Evolutionary conservation across 1,284 basidiomycete species (phyloP).

Genomic region (Tylopilus sp.): DNA sequence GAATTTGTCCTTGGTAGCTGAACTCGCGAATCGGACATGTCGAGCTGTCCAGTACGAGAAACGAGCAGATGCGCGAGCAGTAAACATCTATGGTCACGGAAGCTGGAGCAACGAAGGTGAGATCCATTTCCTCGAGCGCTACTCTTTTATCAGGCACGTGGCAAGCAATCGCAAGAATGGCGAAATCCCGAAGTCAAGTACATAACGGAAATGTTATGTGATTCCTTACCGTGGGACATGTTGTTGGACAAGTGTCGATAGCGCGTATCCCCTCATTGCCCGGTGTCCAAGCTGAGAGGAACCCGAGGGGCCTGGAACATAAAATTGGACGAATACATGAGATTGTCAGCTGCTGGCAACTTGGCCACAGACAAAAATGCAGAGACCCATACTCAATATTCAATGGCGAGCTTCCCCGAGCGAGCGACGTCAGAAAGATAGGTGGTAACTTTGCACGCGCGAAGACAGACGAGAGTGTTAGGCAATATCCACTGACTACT

Average conservation of each 20-base stretch:
- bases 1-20: conserved; percentile 48
- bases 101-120: not conserved
- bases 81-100: conserved; percentile 16
- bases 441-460: too few relatives aligned
- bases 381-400: not conserved
- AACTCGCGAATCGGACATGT: conserved; percentile 39
- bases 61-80: not conserved
- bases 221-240: conserved; percentile 8
- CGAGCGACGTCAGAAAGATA: not conserved
- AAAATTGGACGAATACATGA: too few relatives aligned
- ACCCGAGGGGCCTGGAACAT: too few relatives aligned
- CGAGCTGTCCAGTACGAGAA: conserved; percentile 4
- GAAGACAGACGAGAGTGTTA: too few relatives aligned
- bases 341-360: not conserved
- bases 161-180: conserved; percentile 19
- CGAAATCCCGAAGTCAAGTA: conserved; percentile 12
- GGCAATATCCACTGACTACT: not conserved
- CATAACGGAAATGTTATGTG: too few relatives aligned
- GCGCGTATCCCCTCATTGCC: not conserved
- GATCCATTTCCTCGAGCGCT: not conserved
- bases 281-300: too few relatives aligned
- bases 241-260: not conserved
- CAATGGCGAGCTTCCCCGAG: not conserved
- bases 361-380: too few relatives aligned
- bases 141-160: conserved; percentile 8